Evolutionary conservation across 2,329 filamentous ascomycete species (phyloP), one percentile per base, ranked within the genome.

Genomic region (Pestalotiopsis sp.): DNA sequence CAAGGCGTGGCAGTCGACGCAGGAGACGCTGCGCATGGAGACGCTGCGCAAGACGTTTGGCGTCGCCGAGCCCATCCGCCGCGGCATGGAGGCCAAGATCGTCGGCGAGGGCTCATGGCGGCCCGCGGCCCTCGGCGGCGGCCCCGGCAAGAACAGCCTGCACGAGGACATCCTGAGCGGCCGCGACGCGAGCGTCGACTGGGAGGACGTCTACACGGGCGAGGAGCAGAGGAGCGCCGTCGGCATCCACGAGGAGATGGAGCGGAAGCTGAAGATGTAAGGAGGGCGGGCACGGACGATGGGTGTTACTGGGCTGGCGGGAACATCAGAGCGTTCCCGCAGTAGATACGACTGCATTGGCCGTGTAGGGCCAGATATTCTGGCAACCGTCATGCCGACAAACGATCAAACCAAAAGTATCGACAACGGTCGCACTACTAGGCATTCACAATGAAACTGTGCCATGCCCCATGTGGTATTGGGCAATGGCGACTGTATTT

Each of bases 61-160:
- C 72, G 91, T 98, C 75, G 93, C 92, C 30, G 96, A 98, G 87
- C 96, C 96, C 3, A 90, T 98, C 75, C 90, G 94, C 67, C 89
- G 95, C 66, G 93, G 91, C 70, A 98, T 99, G 96, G 96, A 99
- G 85, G 86, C 97, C 79, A 93, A 94, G 88, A 95, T 97, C 78
- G 90, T 93, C 20, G 84, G 89, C 70, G 89, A 91, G 69, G 91
- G 93, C 71, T 90, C 93, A 80, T 97, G 94, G 91, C 87, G 89
- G 75, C 94, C 94, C 62, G 83, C 88, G 74, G 89, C 88, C 59
- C 83, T 97, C 67, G 86, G 89, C 58, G 89, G 90, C 48, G 81
- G 83, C 65, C 83, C 77, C 73, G 80, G 71, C 73, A 71, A 84
- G 61, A 86, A 88, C 11, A 89, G 89, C 76, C 85, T 98, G 64